Percentiles rank a stretch among this genome's conserved stretches.
Evolutionary conservation across 1,284 basidiomycete species (phyloP).

Genomic region (Marasmius tenuissimus): DNA sequence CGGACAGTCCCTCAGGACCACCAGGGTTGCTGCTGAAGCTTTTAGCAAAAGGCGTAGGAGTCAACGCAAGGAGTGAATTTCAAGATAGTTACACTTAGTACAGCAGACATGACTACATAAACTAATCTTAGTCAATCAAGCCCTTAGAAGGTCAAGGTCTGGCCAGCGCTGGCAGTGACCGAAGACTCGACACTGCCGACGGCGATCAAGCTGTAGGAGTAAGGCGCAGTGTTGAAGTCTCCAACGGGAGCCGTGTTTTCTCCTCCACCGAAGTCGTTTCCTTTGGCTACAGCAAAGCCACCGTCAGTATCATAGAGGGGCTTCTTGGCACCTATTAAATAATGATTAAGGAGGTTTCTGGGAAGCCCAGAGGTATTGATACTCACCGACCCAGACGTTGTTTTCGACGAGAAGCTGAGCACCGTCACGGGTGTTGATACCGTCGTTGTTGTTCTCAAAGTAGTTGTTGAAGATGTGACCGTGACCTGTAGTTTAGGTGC

Average conservation of each 20-base stretch:
- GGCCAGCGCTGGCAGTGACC: slow-evolving; percentile 34
- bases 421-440: slow-evolving; percentile 50
- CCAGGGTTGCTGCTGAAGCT: too few relatives aligned
- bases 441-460: slow-evolving; percentile 39
- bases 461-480: slow-evolving; percentile 49
- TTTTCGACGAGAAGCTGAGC: slow-evolving; percentile 48
- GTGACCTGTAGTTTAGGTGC: slow-evolving; percentile 27
- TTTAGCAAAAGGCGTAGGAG: too few relatives aligned
- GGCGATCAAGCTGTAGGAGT: slow-evolving; percentile 33
- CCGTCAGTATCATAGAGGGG: slow-evolving; percentile 42
- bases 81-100: too few relatives aligned
- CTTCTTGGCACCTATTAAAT: slow-evolving; percentile 28
- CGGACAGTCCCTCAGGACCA: too few relatives aligned
- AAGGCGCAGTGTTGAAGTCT: slow-evolving; percentile 37
- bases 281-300: slow-evolving; percentile 40
- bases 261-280: slow-evolving; percentile 32
- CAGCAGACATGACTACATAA: background rate
- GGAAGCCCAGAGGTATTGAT: background rate
- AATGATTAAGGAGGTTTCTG: background rate
- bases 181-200: slow-evolving; percentile 27
- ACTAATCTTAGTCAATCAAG: background rate
- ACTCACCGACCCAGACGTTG: slow-evolving; percentile 40
- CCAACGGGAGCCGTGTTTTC: slow-evolving; percentile 35
- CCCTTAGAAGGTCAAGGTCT: slow-evolving; percentile 37
- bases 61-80: too few relatives aligned